Evolutionary conservation across 306 rosid genomes (phyloP).

Genomic region (Hylodesmum podocarpum): DNA sequence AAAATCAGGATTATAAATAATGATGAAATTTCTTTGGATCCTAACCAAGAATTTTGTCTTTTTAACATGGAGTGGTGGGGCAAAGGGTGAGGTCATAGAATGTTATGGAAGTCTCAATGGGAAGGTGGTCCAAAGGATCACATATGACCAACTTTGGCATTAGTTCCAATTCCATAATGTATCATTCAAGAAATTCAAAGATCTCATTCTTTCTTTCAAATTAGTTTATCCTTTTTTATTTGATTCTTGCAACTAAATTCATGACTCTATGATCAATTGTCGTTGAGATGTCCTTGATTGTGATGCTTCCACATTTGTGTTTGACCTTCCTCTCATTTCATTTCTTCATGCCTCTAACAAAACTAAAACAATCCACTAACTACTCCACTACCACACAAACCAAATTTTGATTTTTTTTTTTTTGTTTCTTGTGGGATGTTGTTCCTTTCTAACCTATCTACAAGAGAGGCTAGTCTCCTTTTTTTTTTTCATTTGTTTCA

Average conservation of each 20-base stretch:
- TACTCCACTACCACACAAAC: conserved; percentile 10
- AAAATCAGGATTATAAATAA: neutral
- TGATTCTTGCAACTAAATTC: conserved; percentile 32
- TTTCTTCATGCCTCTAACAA: neutral
- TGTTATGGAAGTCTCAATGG: neutral
- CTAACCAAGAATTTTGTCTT: neutral
- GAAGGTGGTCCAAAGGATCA: conserved; percentile 9
- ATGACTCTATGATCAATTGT: neutral
- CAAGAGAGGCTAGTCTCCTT: neutral
- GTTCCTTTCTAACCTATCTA: neutral
- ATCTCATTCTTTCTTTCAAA: conserved; percentile 1
- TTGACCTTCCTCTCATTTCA: conserved; percentile 15
- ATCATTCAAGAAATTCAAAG: conserved; percentile 17
- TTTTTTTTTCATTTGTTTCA: neutral
- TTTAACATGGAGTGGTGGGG: neutral
- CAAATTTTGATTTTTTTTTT: too few relatives aligned
- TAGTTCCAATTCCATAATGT: conserved; percentile 9
- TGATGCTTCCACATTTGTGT: conserved; percentile 16
- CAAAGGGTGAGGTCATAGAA: neutral
- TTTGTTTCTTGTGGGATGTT: neutral
- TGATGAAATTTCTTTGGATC: conserved; percentile 9
- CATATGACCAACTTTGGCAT: conserved; percentile 14
- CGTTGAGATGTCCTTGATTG: neutral
- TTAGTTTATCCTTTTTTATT: conserved; percentile 8
- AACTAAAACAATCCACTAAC: conserved; percentile 15